Conservation (phyloP, 1,139 yeast species). For the Kodamaea sp. region DNA sequence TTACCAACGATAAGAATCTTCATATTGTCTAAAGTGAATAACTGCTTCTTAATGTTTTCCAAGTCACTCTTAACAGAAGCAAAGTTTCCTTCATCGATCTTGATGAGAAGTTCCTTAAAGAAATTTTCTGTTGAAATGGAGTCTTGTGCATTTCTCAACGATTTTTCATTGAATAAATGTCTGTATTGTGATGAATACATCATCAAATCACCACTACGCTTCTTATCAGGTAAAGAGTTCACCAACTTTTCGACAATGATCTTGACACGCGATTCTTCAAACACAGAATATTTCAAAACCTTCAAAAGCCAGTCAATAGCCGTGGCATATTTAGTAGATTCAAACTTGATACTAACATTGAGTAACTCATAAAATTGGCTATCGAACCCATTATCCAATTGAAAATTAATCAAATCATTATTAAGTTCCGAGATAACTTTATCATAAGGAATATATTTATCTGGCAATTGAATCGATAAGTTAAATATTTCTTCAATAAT, state of each 20-base stretch:
- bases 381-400: constrained; percentile 55
- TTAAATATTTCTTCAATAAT: constrained; percentile 64
- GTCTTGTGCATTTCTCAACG: constrained; percentile 68
- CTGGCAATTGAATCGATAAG: constrained; percentile 64
- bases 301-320: constrained; percentile 77
- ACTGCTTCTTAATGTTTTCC: constrained; percentile 50
- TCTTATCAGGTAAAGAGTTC: constrained; percentile 72
- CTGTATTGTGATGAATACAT: constrained; percentile 59
- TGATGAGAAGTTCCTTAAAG: constrained; percentile 45
- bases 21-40: constrained; percentile 60
- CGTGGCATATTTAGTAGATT: constrained; percentile 54
- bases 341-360: constrained; percentile 59
- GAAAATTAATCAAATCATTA: constrained; percentile 64
- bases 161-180: constrained; percentile 50
- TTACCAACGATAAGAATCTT: constrained; percentile 75
- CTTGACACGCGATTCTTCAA: constrained; percentile 69
- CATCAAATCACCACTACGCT: constrained; percentile 76
- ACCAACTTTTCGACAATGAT: constrained; percentile 71
- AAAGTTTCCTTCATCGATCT: constrained; percentile 53
- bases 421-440: constrained; percentile 70
- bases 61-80: constrained; percentile 49
- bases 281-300: constrained; percentile 59
- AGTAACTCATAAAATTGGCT: constrained; percentile 64
- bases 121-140: constrained; percentile 59
- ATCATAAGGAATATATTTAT: constrained; percentile 58